Percentiles rank a stretch among this genome's conserved stretches.
Conservation (phyloP, 768 basidiomycete species). For the Pulveroboletus ravenelii region DNA sequence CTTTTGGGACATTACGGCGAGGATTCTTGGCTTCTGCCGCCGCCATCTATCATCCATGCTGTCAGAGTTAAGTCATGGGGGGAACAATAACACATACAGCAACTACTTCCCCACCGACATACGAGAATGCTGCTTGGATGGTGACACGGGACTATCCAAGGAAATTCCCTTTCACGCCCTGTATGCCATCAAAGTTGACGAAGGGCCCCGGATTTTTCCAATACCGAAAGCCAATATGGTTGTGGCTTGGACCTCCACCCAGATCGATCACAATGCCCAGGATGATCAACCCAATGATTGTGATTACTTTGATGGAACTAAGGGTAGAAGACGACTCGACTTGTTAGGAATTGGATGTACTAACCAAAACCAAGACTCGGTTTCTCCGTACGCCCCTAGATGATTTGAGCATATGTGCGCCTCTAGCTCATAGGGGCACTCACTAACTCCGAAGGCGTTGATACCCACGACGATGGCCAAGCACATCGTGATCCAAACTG, state of each 20-base stretch:
- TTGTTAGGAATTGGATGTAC: background rate
- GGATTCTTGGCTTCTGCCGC: constrained; percentile 52
- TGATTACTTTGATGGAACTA: constrained; percentile 48
- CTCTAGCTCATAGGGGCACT: background rate
- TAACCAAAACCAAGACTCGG: constrained; percentile 43
- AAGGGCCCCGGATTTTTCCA: constrained; percentile 54
- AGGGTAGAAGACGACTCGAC: constrained; percentile 1
- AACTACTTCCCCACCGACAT: constrained; percentile 48
- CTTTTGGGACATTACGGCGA: constrained; percentile 37
- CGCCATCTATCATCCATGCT: constrained; percentile 27
- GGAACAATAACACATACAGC: constrained; percentile 23
- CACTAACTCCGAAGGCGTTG: constrained; percentile 35
- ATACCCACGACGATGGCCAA: constrained; percentile 42
- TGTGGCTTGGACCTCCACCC: constrained; percentile 50
- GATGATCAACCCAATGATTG: constrained; percentile 38
- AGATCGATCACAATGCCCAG: constrained; percentile 42
- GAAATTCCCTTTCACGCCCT: constrained; percentile 45
- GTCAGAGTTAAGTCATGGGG: background rate
- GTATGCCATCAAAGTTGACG: constrained; percentile 35
- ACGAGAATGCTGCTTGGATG: constrained; percentile 53
- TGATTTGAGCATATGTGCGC: background rate
- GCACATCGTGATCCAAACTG: constrained; percentile 48
- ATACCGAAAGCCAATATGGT: constrained; percentile 44
- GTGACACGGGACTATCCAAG: constrained; percentile 45
- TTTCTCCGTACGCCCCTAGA: constrained; percentile 36